phyloP scores from a whole-genome alignment of 306 rosid species.

The Citrullus amarus region DNA sequence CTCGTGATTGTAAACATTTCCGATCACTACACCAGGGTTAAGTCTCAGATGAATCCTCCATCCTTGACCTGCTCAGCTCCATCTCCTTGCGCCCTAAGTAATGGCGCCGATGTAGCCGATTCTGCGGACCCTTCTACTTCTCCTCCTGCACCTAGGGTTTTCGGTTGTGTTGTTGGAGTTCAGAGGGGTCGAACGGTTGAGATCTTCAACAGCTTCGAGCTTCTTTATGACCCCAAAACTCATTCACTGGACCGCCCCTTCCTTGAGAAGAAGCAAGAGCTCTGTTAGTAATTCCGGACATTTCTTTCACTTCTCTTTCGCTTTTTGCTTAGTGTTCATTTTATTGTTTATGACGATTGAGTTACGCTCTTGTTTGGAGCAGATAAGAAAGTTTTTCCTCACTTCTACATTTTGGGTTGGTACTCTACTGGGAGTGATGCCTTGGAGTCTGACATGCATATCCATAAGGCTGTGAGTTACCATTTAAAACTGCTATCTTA shows the following conservation, averaged over 20 bases:
- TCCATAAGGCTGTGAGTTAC: conserved; percentile 74
- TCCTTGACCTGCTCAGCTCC: conserved; percentile 5
- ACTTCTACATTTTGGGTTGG: conserved; percentile 91
- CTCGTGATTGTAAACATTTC: conserved; percentile 91
- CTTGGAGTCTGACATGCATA: conserved; percentile 73
- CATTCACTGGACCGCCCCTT: conserved; percentile 81
- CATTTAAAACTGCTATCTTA: background rate
- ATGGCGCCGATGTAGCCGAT: conserved; percentile 22
- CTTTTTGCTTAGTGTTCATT: background rate
- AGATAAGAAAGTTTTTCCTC: conserved; percentile 97
- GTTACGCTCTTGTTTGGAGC: conserved; percentile 5
- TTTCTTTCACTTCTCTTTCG: background rate
- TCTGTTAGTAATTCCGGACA: conserved; percentile 31
- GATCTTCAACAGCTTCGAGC: conserved; percentile 98
- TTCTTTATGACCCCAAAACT: conserved; percentile 61
- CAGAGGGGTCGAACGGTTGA: conserved; percentile 98
- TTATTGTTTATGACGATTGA: background rate
- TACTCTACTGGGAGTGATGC: conserved; percentile 93
- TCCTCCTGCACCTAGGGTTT: conserved; percentile 34
- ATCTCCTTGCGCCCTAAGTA: conserved; percentile 11
- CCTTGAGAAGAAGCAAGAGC: conserved; percentile 98
- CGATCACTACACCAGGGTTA: conserved; percentile 80
- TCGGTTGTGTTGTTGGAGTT: conserved; percentile 89
- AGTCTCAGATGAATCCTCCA: conserved; percentile 64
- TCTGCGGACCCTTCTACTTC: conserved; percentile 18